Evolutionary conservation across 2,329 filamentous ascomycete species (phyloP).

Genomic region (Phialophora tarda): DNA sequence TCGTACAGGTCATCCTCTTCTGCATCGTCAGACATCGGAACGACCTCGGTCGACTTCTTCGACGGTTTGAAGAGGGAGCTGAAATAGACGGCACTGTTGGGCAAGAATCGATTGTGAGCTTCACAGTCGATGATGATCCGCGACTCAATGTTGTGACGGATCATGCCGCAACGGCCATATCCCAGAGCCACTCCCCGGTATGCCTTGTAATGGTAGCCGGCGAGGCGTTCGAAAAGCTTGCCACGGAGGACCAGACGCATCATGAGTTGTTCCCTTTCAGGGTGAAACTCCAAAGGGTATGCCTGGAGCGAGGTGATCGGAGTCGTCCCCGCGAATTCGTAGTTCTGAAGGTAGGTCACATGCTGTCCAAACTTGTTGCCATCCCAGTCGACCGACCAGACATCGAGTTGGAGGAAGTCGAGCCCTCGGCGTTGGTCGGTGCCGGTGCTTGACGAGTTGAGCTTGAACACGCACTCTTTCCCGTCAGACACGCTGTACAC

Average conservation of each 20-base stretch:
- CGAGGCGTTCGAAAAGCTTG: constrained; percentile 53
- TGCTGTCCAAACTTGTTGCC: constrained; percentile 48
- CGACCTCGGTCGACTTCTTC: constrained; percentile 15
- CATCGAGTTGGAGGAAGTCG: constrained; percentile 25
- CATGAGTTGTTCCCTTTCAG: constrained; percentile 47
- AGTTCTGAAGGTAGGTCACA: constrained; percentile 42
- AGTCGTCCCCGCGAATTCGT: constrained; percentile 49
- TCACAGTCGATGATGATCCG: constrained; percentile 60
- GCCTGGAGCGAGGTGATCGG: constrained; percentile 43
- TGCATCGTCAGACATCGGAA: constrained; percentile 7
- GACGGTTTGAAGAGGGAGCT: constrained; percentile 1
- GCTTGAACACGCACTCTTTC: constrained; percentile 47
- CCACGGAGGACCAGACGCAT: constrained; percentile 54
- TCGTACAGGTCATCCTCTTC: constrained; percentile 35
- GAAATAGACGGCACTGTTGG: constrained; percentile 46
- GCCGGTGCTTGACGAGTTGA: constrained; percentile 34
- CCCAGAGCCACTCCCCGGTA: constrained; percentile 55
- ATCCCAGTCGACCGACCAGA: constrained; percentile 46
- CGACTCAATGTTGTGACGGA: constrained; percentile 48
- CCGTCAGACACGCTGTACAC: constrained; percentile 47
- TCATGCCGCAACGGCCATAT: constrained; percentile 41
- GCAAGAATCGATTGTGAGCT: constrained; percentile 56
- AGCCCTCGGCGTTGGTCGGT: constrained; percentile 25
- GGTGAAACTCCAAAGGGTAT: constrained; percentile 44
- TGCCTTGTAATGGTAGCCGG: constrained; percentile 57